Conservation (phyloP, 345 rosid species). For the Eucalyptus decipiens region DNA sequence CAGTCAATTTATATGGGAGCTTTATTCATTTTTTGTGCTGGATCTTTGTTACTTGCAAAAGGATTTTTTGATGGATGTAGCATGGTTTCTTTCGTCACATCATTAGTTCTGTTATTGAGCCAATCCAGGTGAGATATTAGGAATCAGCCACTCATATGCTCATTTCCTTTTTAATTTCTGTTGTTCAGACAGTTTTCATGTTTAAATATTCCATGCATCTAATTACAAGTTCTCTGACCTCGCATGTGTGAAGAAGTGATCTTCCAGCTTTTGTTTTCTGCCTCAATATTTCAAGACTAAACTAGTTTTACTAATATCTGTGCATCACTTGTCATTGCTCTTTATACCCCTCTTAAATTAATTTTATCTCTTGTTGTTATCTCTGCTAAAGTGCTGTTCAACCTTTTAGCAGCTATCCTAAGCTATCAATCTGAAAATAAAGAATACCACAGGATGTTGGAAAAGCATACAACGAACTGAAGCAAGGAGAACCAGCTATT, state of each 20-base stretch:
- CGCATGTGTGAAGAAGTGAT: neutral
- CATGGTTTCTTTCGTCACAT: constrained; percentile 72
- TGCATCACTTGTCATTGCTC: neutral
- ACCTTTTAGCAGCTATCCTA: constrained; percentile 18
- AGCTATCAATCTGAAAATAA: constrained; percentile 16
- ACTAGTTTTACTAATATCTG: neutral
- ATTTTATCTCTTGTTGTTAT: neutral
- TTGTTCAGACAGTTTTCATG: neutral
- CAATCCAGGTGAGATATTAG: constrained; percentile 56
- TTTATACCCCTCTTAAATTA: neutral
- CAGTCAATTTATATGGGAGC: constrained; percentile 73
- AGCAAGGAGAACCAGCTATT: constrained; percentile 92
- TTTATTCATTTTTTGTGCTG: constrained; percentile 44
- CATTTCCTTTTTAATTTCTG: neutral
- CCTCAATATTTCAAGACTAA: neutral
- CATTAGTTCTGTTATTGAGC: constrained; percentile 78
- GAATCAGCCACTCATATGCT: neutral
- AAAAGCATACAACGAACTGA: constrained; percentile 89
- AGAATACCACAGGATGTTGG: constrained; percentile 62
- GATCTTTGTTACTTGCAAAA: constrained; percentile 58
- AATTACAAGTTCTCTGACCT: neutral
- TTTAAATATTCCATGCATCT: neutral
- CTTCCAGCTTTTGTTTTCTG: neutral
- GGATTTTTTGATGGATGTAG: constrained; percentile 52
- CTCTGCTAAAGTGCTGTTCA: neutral